Evolutionary conservation across 257 asterid genomes (phyloP).

Genomic region (Knoxia roxburghii): DNA sequence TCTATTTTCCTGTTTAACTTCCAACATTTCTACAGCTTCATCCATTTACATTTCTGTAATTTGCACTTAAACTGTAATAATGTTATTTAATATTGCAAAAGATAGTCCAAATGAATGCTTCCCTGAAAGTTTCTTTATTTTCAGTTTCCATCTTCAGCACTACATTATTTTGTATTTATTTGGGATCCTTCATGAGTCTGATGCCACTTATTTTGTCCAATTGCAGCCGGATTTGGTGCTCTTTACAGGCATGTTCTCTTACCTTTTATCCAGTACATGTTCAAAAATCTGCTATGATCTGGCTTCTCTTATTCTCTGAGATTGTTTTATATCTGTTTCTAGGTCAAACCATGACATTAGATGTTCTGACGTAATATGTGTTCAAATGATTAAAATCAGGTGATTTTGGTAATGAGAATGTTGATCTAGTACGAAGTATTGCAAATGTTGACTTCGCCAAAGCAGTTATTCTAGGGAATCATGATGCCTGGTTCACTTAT

Average conservation of each 20-base stretch:
- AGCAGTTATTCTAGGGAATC: constrained; percentile 91
- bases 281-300: neutral
- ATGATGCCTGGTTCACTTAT: constrained; percentile 86
- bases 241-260: constrained; percentile 78
- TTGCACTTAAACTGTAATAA: neutral
- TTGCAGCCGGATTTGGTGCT: constrained; percentile 97
- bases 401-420: constrained; percentile 97
- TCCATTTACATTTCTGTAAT: neutral
- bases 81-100: neutral
- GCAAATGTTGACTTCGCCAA: constrained; percentile 60
- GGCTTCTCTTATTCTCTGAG: constrained; percentile 1
- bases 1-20: neutral
- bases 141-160: neutral
- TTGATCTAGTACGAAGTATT: constrained; percentile 63
- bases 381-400: constrained; percentile 44
- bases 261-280: constrained; percentile 11
- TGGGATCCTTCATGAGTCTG: constrained; percentile 22
- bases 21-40: neutral
- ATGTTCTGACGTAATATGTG: constrained; percentile 20
- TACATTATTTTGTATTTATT: constrained; percentile 7
- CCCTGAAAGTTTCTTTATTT: neutral
- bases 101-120: too few relatives aligned
- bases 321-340: constrained; percentile 12
- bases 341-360: constrained; percentile 5
- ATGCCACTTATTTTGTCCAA: constrained; percentile 23